Evolutionary conservation across 257 asterid species (phyloP).

Genomic region (Perilla frutescens): DNA sequence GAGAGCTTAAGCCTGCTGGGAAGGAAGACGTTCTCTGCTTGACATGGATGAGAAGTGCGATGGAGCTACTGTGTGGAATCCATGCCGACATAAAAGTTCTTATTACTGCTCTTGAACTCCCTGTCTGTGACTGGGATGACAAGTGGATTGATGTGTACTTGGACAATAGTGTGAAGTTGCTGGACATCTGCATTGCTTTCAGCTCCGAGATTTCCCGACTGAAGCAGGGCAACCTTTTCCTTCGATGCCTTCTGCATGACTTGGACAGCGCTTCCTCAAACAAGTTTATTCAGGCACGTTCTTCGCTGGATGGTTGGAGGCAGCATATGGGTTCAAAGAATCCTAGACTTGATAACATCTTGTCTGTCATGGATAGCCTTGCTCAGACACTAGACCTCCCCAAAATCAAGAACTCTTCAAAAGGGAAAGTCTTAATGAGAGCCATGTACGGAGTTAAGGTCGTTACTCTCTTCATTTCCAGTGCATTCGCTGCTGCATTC

Average conservation of each 20-base stretch:
- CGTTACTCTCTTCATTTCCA: conserved; percentile 70
- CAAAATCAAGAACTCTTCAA: conserved; percentile 76
- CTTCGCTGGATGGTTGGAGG: conserved; percentile 81
- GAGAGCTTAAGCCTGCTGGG: conserved; percentile 63
- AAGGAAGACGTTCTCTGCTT: conserved; percentile 63
- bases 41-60: conserved; percentile 74
- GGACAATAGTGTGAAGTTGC: conserved; percentile 69
- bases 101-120: conserved; percentile 81
- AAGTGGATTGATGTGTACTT: conserved; percentile 89
- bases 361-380: conserved; percentile 61
- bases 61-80: conserved; percentile 66
- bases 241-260: conserved; percentile 61
- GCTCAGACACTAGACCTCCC: conserved; percentile 68
- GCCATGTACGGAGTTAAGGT: conserved; percentile 84
- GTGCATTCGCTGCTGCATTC: conserved; percentile 69
- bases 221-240: conserved; percentile 78
- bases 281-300: conserved; percentile 55
- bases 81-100: conserved; percentile 76
- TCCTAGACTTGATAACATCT: conserved; percentile 68
- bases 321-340: conserved; percentile 70
- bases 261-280: conserved; percentile 48
- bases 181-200: conserved; percentile 80
- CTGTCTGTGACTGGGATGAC: conserved; percentile 82
- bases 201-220: conserved; percentile 79
- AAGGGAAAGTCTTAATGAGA: conserved; percentile 81